Base-by-base conservation (phyloP, 441 rosid genomes). In the Gossypium schwendimanii region DNA sequence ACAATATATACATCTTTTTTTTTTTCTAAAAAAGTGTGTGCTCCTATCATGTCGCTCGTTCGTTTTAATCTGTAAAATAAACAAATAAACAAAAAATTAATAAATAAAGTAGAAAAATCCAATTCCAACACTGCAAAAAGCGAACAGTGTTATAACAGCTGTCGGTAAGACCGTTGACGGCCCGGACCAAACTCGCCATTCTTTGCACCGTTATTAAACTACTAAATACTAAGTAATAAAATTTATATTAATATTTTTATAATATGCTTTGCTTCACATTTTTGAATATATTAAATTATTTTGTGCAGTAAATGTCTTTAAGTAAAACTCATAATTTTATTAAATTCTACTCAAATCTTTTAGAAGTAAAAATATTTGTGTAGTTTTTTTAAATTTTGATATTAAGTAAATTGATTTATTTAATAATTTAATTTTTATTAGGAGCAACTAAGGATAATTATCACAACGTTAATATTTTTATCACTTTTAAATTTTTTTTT, bases 81-180 rank as follows among this genome's bases (percentile, higher is more conserved):
- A 54, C 20, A 54, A 54, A n/a, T 1, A 49, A 14, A 4, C 0
- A 11, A 9, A 44, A 11, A 2, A 44, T 0, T 44, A 44, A 44
- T 44, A 33, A 33, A 23, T 6, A 44, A 55, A 1, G 49, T 49
- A 9, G 49, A 57, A 72, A 57, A 71, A 73, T 63, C 63, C 70
- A 50, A 61, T 64, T 17, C n/a, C 26, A 69, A 53, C 39, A 64
- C 78, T 70, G 73, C 59, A 49, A 64, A 60, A 72, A 59, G 79
- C 47, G 61, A 72, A 69, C 67, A 52, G 61, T 47, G 45, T n/a
- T 12, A 26, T 52, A 73, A 63, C 44, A 70, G 78, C 71, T 76
- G 81, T 73, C 73, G 77, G 78, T 53, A 61, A 75, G 78, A 76
- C 80, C 80, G 63, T 72, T 69, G 83, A 77, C 81, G 75, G 77